Conservation (phyloP, 495 filamentous ascomycete genomes). For the Aeminium ludgeri region DNA sequence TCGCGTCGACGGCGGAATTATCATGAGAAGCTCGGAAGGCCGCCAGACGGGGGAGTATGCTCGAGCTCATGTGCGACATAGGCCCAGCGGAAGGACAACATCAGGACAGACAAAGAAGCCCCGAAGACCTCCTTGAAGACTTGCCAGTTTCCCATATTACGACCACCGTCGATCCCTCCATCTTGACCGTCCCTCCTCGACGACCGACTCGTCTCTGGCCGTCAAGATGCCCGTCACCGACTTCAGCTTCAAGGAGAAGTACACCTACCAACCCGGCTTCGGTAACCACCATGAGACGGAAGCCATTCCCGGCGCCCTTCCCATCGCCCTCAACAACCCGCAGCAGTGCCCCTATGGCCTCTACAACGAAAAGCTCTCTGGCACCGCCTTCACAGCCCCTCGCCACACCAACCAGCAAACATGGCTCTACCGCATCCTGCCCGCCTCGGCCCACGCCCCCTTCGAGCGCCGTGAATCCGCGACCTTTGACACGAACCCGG, state of each 20-base stretch:
- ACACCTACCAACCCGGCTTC: slow-evolving; percentile 43
- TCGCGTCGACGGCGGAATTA: too few relatives aligned
- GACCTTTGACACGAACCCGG: slow-evolving; percentile 36
- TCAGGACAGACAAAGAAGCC: too few relatives aligned
- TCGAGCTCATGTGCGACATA: too few relatives aligned
- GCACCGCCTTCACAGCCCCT: slow-evolving; percentile 83
- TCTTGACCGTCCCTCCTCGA: too few relatives aligned
- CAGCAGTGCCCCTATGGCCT: slow-evolving; percentile 73
- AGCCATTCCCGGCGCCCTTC: slow-evolving; percentile 42
- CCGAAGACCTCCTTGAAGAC: too few relatives aligned
- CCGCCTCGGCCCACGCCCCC: slow-evolving; percentile 62
- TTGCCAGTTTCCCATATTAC: too few relatives aligned
- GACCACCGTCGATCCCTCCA: too few relatives aligned
- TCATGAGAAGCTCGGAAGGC: too few relatives aligned
- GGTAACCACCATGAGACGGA: slow-evolving; percentile 39
- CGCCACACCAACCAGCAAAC: slow-evolving; percentile 77
- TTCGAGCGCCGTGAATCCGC: slow-evolving; percentile 42
- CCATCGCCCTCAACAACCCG: slow-evolving; percentile 65
- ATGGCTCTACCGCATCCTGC: slow-evolving; percentile 88
- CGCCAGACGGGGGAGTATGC: too few relatives aligned
- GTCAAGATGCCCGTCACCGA: slow-evolving; percentile 38
- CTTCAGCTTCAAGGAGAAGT: slow-evolving; percentile 38
- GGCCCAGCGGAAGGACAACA: too few relatives aligned
- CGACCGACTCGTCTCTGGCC: too few relatives aligned
- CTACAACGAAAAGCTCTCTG: slow-evolving; percentile 86